Conservation (phyloP, 2,329 filamentous ascomycete species). For the Decorospora gaudefroyi region DNA sequence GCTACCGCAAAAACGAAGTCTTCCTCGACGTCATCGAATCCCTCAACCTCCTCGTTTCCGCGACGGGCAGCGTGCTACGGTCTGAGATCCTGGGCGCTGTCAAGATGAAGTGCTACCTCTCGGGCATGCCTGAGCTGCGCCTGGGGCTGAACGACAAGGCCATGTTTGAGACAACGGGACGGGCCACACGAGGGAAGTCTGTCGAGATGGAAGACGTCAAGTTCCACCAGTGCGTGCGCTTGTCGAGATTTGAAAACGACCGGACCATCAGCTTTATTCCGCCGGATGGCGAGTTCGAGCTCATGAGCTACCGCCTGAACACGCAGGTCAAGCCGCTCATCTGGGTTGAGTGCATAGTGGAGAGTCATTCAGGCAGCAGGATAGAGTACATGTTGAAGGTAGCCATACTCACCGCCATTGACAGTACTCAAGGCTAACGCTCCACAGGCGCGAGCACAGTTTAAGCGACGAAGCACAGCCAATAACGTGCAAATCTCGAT, state of each 20-base stretch:
- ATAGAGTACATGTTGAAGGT: conserved; percentile 99
- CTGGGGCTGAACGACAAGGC: conserved; percentile 97
- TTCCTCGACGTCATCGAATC: conserved; percentile 98
- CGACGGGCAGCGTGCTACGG: conserved; percentile 91
- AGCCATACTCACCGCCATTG: not conserved
- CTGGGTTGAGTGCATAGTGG: conserved; percentile 97
- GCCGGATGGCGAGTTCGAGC: conserved; percentile 96
- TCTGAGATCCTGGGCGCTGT: conserved; percentile 96
- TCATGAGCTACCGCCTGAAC: conserved; percentile 99
- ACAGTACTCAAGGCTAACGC: conserved; percentile 7
- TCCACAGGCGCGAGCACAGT: conserved; percentile 80
- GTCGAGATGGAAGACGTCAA: conserved; percentile 99
- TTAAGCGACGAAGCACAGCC: conserved; percentile 95
- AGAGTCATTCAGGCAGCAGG: conserved; percentile 90
- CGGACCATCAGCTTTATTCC: conserved; percentile 98
- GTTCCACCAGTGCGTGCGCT: conserved; percentile 95
- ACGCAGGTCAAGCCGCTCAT: conserved; percentile 98
- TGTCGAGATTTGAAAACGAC: conserved; percentile 97
- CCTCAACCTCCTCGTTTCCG: conserved; percentile 90
- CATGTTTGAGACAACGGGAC: conserved; percentile 98
- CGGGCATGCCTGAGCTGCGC: conserved; percentile 94
- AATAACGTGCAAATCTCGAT: conserved; percentile 99
- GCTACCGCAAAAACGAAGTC: conserved; percentile 99
- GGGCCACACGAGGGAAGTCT: conserved; percentile 91
- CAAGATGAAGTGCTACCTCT: conserved; percentile 99